A percentile compares a stretch with the other conserved stretches of the same genome.
Evolutionary conservation across 225 moss, liverwort and hornwort genomes (phyloP).

Genomic region (Marchantia paleacea): DNA sequence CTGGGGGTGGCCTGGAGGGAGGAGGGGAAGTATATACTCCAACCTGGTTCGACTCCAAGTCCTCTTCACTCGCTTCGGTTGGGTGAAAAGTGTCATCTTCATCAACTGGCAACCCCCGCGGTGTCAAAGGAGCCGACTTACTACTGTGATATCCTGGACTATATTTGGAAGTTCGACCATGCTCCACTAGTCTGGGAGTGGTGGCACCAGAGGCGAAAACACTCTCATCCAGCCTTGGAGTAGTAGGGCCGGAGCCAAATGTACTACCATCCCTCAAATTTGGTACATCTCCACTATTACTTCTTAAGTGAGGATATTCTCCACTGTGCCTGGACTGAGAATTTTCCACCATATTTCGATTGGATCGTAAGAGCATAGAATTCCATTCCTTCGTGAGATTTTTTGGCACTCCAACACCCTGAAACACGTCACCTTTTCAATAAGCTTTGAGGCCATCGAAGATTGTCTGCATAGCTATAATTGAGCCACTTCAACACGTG

Average conservation of each 20-base stretch:
- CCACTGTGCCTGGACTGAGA: conserved; percentile 19
- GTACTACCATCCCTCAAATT: conserved; percentile 21
- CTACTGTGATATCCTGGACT: conserved; percentile 13
- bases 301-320: conserved; percentile 17
- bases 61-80: conserved; percentile 26
- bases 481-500: neutral
- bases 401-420: conserved; percentile 49
- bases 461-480: neutral
- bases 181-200: conserved; percentile 17
- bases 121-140: conserved; percentile 20
- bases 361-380: conserved; percentile 35
- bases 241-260: conserved; percentile 17
- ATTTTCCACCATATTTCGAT: conserved; percentile 30
- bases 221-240: conserved; percentile 22
- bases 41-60: conserved; percentile 17
- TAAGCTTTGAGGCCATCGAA: neutral
- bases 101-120: conserved; percentile 11
- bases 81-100: conserved; percentile 27
- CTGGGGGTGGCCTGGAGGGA: conserved; percentile 35
- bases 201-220: conserved; percentile 17
- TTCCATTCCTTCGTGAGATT: conserved; percentile 58
- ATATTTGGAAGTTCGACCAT: conserved; percentile 6
- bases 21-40: conserved; percentile 23
- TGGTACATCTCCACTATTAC: conserved; percentile 25
- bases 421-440: conserved; percentile 17